phyloP scores from a whole-genome alignment of 257 asterid species.

The Dorcoceras hygrometricum region DNA sequence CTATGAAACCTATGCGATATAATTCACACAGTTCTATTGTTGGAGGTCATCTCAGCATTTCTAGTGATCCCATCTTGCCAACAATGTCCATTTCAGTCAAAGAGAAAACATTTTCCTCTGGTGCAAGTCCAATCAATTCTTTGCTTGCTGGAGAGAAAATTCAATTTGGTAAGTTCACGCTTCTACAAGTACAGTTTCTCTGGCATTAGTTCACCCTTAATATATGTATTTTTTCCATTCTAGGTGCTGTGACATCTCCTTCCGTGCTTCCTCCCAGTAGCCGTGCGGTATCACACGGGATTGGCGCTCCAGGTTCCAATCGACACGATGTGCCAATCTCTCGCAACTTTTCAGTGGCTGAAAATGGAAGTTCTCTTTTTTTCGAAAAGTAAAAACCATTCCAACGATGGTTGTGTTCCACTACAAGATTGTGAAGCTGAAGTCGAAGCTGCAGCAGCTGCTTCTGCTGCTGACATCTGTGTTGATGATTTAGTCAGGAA shows the following conservation, averaged over 20 bases:
- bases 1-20: constrained; percentile 67
- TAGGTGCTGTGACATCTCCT: constrained; percentile 97
- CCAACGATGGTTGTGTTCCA: constrained; percentile 47
- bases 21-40: constrained; percentile 59
- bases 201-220: background rate
- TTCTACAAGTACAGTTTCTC: background rate
- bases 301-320: constrained; percentile 82
- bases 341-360: constrained; percentile 47
- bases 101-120: constrained; percentile 64
- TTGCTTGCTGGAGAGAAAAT: constrained; percentile 95
- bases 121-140: constrained; percentile 84
- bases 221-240: constrained; percentile 1
- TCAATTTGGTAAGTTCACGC: constrained; percentile 66
- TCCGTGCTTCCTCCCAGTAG: constrained; percentile 70
- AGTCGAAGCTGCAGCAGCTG: constrained; percentile 98
- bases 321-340: constrained; percentile 67
- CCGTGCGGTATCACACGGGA: constrained; percentile 57
- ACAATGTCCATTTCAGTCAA: constrained; percentile 54
- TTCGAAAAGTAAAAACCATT: constrained; percentile 62
- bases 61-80: constrained; percentile 50
- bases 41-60: constrained; percentile 60
- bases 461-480: constrained; percentile 89
- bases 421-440: constrained; percentile 75
- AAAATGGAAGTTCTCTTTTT: constrained; percentile 52
- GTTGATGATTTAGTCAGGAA: constrained; percentile 62